phyloP scores from a whole-genome alignment of 2,329 filamentous ascomycete species.

The Sclerotiophoma versabilis region DNA sequence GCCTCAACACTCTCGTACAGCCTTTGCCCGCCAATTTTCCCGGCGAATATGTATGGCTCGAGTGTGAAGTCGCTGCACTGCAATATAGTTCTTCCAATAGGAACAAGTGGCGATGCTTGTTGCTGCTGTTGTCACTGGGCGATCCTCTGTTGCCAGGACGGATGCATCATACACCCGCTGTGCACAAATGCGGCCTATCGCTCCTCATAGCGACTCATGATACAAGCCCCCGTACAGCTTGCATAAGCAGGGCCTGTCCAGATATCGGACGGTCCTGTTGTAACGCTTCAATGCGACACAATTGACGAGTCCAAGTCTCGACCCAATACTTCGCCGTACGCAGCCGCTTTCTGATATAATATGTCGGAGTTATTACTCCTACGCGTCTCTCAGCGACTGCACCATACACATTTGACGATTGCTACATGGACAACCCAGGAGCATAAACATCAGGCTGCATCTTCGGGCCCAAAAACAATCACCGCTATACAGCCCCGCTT shows the following conservation, averaged over 20 bases:
- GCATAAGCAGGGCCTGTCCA: slow-evolving; percentile 5
- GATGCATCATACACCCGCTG: slow-evolving; percentile 4
- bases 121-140: not conserved
- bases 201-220: slow-evolving; percentile 17
- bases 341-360: slow-evolving; percentile 10
- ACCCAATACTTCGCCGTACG: not conserved
- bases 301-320: slow-evolving; percentile 1
- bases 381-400: not conserved
- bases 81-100: not conserved
- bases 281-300: slow-evolving; percentile 26
- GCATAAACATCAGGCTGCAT: not conserved
- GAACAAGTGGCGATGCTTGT: not conserved
- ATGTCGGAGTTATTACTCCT: not conserved
- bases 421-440: not conserved
- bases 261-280: slow-evolving; percentile 7
- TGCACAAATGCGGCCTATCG: slow-evolving; percentile 13
- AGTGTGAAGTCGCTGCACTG: not conserved
- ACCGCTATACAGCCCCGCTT: not conserved
- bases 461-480: not conserved
- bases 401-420: not conserved
- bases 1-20: slow-evolving; percentile 12
- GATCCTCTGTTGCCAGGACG: slow-evolving; percentile 6
- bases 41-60: slow-evolving; percentile 6
- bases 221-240: not conserved
- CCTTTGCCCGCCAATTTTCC: slow-evolving; percentile 8